These are phyloP conservation scores for Brassica incana DNA, from an alignment of 345 rosid species.

Conservation along the genomic window DNA sequence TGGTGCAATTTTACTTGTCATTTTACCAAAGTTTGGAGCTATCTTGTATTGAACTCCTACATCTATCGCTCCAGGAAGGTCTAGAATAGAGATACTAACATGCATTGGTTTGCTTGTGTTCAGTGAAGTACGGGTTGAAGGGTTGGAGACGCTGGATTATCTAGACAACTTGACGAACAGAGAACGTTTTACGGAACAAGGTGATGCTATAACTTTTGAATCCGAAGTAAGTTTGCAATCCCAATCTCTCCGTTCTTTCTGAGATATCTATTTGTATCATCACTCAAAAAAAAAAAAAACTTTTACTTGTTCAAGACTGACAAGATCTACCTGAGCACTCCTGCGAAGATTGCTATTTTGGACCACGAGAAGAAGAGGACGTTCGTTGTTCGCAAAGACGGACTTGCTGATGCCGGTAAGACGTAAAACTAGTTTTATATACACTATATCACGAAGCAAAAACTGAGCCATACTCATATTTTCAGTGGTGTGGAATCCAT, in stretches of 20 bases:
- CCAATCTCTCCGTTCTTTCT: neutral
- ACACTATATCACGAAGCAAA: neutral
- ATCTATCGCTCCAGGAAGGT: neutral
- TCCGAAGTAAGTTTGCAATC: constrained; percentile 60
- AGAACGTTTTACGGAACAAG: constrained; percentile 90
- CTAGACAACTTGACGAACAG: constrained; percentile 84
- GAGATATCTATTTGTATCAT: constrained; percentile 9
- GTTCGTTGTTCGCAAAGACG: constrained; percentile 87
- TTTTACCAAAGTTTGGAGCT: neutral
- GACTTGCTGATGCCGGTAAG: constrained; percentile 96
- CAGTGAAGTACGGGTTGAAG: constrained; percentile 98
- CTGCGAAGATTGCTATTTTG: constrained; percentile 86
- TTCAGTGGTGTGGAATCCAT: constrained; percentile 97
- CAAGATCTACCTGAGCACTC: constrained; percentile 80
- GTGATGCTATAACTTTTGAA: constrained; percentile 94
- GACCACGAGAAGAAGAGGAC: constrained; percentile 98
- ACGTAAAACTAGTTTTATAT: neutral
- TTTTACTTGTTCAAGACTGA: constrained; percentile 51
- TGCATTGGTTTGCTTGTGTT: constrained; percentile 29
- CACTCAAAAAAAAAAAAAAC: neutral
- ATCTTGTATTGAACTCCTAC: neutral
- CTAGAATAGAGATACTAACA: neutral
- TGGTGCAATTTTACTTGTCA: neutral
- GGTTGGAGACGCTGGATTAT: constrained; percentile 89
- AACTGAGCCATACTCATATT: constrained; percentile 7